A percentile compares a stretch with the other conserved stretches of the same genome.
Conservation (phyloP, 1,284 basidiomycete species). For the Golubevia sp. region DNA sequence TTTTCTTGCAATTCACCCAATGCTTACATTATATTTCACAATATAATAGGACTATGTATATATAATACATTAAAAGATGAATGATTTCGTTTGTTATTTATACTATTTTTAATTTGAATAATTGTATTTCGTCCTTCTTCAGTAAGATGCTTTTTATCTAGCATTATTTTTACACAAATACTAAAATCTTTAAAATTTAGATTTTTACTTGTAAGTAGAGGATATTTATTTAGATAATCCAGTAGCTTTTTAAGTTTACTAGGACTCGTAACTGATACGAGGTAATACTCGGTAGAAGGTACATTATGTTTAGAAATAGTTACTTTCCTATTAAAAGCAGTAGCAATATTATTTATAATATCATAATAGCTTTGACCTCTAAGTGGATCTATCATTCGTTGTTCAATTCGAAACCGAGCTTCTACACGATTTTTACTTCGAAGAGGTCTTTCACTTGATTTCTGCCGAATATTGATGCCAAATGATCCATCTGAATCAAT, state of each 20-base stretch:
- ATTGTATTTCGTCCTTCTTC: conserved; percentile 9
- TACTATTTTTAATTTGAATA: conserved; percentile 9
- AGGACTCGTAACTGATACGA: conserved; percentile 9
- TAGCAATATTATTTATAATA: conserved; percentile 6
- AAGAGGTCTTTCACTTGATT: no score
- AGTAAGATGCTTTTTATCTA: conserved; percentile 12
- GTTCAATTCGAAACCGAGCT: conserved; percentile 12
- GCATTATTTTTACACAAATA: conserved; percentile 13
- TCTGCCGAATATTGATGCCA: conserved; percentile 8
- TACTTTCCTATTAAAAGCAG: conserved; percentile 5
- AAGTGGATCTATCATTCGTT: conserved; percentile 8
- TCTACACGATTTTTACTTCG: conserved; percentile 11
- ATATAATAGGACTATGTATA: conserved; percentile 17
- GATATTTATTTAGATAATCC: conserved; percentile 13
- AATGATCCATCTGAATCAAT: conserved; percentile 14
- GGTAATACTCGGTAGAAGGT: conserved; percentile 7
- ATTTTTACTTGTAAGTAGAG: conserved; percentile 13
- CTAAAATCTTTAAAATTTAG: conserved; percentile 8
- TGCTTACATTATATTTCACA: conserved; percentile 14
- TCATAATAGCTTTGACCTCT: conserved; percentile 5
- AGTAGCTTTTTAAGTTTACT: conserved; percentile 10
- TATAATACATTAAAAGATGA: conserved; percentile 12
- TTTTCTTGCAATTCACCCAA: conserved; percentile 15
- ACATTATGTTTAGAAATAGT: conserved; percentile 10
- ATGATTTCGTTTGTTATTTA: conserved; percentile 14